Percentiles rank a stretch among this genome's conserved stretches.
These are phyloP conservation scores for Ophiosphaerella narmari DNA, from an alignment of 2,329 filamentous ascomycete species.

Conservation along the genomic window DNA sequence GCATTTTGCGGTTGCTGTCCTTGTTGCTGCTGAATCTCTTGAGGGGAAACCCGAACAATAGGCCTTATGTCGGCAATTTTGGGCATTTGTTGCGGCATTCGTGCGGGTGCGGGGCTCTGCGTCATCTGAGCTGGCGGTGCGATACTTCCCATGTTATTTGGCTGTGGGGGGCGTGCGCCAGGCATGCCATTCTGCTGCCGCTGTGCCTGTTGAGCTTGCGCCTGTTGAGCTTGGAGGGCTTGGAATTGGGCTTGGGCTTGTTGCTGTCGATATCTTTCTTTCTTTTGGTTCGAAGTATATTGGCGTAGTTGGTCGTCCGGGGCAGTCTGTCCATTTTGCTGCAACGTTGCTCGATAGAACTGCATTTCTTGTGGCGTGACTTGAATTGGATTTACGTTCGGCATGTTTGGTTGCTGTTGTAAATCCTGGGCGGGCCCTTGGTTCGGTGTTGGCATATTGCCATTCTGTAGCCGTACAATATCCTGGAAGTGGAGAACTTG, in stretches of 20 bases:
- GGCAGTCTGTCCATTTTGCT: conserved; percentile 27
- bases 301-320: conserved; percentile 33
- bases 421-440: conserved; percentile 31
- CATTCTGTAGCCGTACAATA: conserved; percentile 34
- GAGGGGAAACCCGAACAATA: too few relatives aligned
- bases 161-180: too few relatives aligned
- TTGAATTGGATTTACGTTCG: conserved; percentile 28
- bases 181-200: too few relatives aligned
- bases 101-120: too few relatives aligned
- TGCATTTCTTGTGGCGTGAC: conserved; percentile 50
- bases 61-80: too few relatives aligned
- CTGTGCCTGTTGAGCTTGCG: conserved; percentile 12
- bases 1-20: too few relatives aligned
- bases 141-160: too few relatives aligned
- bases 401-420: conserved; percentile 36
- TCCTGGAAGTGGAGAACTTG: conserved; percentile 53
- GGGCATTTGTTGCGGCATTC: too few relatives aligned
- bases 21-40: too few relatives aligned
- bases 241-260: conserved; percentile 13
- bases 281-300: conserved; percentile 30
- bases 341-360: conserved; percentile 41
- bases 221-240: conserved; percentile 1
- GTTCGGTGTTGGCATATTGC: conserved; percentile 34
- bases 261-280: conserved; percentile 13
- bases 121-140: too few relatives aligned